These are phyloP conservation scores for Populus nigra DNA, from an alignment of 345 rosid genomes.

Conservation along the genomic window DNA sequence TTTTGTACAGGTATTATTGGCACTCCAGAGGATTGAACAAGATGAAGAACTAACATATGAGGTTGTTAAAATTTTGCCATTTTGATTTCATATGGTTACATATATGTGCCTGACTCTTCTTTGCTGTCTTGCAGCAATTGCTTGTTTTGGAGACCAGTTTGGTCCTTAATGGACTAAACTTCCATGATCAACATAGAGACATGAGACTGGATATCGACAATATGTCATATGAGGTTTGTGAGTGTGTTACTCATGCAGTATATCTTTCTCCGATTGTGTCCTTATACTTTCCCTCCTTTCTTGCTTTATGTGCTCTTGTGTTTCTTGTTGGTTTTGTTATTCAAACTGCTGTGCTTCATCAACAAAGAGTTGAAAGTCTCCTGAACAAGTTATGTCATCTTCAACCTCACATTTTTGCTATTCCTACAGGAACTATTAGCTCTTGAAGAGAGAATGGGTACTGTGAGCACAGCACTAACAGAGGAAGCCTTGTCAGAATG, in stretches of 20 bases:
- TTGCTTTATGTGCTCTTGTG: not conserved
- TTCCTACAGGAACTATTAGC: slow-evolving; percentile 75
- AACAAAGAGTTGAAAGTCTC: not conserved
- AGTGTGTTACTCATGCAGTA: slow-evolving; percentile 1
- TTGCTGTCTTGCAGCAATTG: slow-evolving; percentile 62
- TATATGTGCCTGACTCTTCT: slow-evolving; percentile 6
- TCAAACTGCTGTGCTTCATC: not conserved
- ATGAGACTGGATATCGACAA: slow-evolving; percentile 95
- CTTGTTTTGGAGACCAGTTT: slow-evolving; percentile 76
- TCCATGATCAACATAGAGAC: slow-evolving; percentile 85
- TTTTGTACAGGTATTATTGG: slow-evolving; percentile 61
- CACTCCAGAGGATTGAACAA: slow-evolving; percentile 87
- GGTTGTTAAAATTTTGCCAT: slow-evolving; percentile 40
- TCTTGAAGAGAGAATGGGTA: slow-evolving; percentile 93
- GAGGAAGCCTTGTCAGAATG: slow-evolving; percentile 80
- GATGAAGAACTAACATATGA: slow-evolving; percentile 79
- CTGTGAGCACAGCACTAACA: slow-evolving; percentile 85
- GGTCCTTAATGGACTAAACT: slow-evolving; percentile 62
- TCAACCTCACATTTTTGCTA: slow-evolving; percentile 7
- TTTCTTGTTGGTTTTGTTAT: slow-evolving; percentile 3
- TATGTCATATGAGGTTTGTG: slow-evolving; percentile 94
- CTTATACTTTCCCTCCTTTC: not conserved
- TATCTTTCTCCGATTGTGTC: not conserved
- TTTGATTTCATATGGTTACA: slow-evolving; percentile 1
- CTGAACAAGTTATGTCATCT: not conserved